A percentile compares a stretch with the other conserved stretches of the same genome.
Evolutionary conservation across 257 asterid genomes (phyloP).

Genomic region (Schizonepeta tenuifolia): DNA sequence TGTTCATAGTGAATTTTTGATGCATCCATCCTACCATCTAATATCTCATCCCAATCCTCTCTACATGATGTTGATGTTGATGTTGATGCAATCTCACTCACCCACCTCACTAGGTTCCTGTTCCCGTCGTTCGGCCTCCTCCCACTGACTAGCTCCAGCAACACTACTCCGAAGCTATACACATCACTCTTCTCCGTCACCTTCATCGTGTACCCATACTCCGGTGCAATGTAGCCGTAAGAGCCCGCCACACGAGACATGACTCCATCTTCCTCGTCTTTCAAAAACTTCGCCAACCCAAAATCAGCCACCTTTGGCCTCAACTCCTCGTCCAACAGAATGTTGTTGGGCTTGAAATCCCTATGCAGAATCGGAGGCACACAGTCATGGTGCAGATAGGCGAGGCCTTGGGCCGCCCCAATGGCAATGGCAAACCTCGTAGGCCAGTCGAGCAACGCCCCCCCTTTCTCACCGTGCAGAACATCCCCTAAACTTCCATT

Average conservation of each 20-base stretch:
- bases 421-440: conserved; percentile 31
- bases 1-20: conserved; percentile 44
- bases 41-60: conserved; percentile 36
- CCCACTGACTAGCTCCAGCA: conserved; percentile 67
- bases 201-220: conserved; percentile 72
- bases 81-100: conserved; percentile 42
- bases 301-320: conserved; percentile 39
- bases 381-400: conserved; percentile 38
- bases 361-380: conserved; percentile 39
- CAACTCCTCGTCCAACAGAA: conserved; percentile 34
- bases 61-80: conserved; percentile 35
- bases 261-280: conserved; percentile 24
- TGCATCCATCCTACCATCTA: conserved; percentile 57
- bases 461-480: conserved; percentile 29
- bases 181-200: conserved; percentile 85
- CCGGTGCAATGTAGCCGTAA: conserved; percentile 43
- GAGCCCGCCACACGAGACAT: conserved; percentile 38
- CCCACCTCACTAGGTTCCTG: conserved; percentile 74
- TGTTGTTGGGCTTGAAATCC: conserved; percentile 35
- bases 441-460: conserved; percentile 34
- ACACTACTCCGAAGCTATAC: conserved; percentile 77
- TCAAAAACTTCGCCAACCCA: conserved; percentile 36
- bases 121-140: conserved; percentile 65
- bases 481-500: conserved; percentile 36
- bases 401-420: conserved; percentile 37